Evolutionary conservation across 1,139 yeast genomes (phyloP).

Genomic region (Blastobotrys indianensis): DNA sequence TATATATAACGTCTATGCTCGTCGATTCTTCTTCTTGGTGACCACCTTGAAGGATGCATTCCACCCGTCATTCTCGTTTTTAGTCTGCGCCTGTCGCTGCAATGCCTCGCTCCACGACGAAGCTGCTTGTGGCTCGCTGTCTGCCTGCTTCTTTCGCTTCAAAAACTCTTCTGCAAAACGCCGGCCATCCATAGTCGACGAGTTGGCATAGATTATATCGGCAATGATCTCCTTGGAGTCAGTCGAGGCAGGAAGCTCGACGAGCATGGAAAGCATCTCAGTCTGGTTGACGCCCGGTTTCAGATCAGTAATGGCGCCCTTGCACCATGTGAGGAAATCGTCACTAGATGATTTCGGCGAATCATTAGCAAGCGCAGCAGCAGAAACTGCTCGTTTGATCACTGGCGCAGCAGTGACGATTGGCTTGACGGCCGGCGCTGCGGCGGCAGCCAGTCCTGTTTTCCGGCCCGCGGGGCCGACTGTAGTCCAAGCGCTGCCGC

Average conservation of each 20-base stretch:
- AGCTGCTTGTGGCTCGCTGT: constrained; percentile 31
- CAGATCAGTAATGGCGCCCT: constrained; percentile 59
- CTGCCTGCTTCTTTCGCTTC: constrained; percentile 69
- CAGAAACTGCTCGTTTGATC: constrained; percentile 19
- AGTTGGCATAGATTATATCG: constrained; percentile 85
- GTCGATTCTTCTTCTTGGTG: constrained; percentile 43
- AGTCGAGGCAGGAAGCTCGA: constrained; percentile 65
- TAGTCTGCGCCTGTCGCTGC: constrained; percentile 52
- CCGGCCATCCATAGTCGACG: constrained; percentile 92
- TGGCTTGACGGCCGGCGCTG: constrained; percentile 16
- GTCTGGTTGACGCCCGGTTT: constrained; percentile 56
- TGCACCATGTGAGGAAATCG: constrained; percentile 83
- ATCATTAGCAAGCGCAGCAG: constrained; percentile 34
- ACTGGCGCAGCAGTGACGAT: constrained; percentile 44
- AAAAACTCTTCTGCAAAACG: constrained; percentile 87
- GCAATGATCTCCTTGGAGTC: constrained; percentile 84
- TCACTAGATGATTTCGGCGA: constrained; percentile 32
- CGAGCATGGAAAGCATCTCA: constrained; percentile 72
- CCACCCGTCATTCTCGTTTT: constrained; percentile 68
- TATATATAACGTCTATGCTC: not conserved
- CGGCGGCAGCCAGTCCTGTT: constrained; percentile 14
- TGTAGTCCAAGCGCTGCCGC: constrained; percentile 36
- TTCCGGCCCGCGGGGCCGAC: constrained; percentile 33
- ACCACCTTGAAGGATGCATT: constrained; percentile 59
- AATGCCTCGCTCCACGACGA: constrained; percentile 46